A percentile compares a stretch with the other conserved stretches of the same genome.
phyloP scores from a whole-genome alignment of 257 asterid genomes.

The Oldenlandia corymbosa region DNA sequence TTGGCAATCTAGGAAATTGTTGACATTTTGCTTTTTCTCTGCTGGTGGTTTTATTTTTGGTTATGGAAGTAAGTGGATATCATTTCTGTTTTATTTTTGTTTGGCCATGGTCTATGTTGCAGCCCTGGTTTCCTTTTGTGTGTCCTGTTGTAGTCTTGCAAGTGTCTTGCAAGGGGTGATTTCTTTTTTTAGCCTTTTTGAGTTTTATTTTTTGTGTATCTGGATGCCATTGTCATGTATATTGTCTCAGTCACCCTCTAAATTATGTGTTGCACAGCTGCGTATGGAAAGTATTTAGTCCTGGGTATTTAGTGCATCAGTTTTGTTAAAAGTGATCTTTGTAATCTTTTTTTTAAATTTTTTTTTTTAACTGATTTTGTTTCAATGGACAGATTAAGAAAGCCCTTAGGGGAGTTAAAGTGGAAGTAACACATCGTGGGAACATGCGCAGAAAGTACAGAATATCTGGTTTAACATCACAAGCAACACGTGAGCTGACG shows the following conservation, averaged over 20 bases:
- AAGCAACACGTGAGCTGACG: conserved; percentile 87
- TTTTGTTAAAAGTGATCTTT: no score
- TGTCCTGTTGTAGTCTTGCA: no score
- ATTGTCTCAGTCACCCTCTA: no score
- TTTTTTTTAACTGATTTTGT: background rate
- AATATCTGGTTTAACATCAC: conserved; percentile 86
- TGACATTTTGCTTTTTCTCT: background rate
- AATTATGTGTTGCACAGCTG: background rate
- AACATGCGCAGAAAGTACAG: conserved; percentile 94
- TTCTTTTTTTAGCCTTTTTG: no score
- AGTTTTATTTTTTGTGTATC: no score
- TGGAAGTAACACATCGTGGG: conserved; percentile 95
- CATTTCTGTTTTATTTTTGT: background rate
- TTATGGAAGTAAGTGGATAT: no score
- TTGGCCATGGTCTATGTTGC: background rate
- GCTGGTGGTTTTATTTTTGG: background rate
- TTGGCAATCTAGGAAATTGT: background rate
- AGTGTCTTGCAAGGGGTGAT: no score
- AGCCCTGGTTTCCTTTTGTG: no score
- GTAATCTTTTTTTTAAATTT: no score
- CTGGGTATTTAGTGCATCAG: no score
- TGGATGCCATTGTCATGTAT: no score
- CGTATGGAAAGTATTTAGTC: background rate
- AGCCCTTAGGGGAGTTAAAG: conserved; percentile 93
- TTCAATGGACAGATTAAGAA: conserved; percentile 62